Conservation (phyloP, 2,329 filamentous ascomycete species). For the Phoma sp. region DNA sequence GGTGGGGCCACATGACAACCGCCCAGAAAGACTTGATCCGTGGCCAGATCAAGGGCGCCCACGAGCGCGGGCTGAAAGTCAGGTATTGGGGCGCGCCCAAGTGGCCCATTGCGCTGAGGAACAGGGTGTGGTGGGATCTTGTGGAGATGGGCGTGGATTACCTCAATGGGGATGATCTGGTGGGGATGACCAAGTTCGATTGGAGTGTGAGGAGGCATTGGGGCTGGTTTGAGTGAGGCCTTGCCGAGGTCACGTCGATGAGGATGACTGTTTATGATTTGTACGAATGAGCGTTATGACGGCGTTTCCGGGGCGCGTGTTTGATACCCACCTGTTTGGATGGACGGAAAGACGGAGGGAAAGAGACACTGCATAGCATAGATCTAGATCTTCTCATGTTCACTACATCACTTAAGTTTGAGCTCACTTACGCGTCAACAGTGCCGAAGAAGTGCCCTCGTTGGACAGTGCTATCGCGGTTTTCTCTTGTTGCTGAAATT, state of each 20-base stretch:
- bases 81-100: conserved; percentile 63
- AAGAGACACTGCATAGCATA: no score
- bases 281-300: conserved; percentile 4
- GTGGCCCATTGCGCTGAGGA: conserved; percentile 61
- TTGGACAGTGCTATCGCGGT: no score
- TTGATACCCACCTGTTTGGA: neutral
- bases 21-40: conserved; percentile 56
- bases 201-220: conserved; percentile 50
- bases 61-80: conserved; percentile 59
- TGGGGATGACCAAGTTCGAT: conserved; percentile 54
- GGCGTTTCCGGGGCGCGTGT: conserved; percentile 4
- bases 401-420: no score
- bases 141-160: conserved; percentile 62
- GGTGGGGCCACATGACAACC: conserved; percentile 55
- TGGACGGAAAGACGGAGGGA: neutral
- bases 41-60: conserved; percentile 59
- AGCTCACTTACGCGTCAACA: no score
- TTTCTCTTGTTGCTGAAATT: no score
- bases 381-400: no score
- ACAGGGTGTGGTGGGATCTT: conserved; percentile 61
- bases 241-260: neutral
- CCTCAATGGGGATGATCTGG: conserved; percentile 64
- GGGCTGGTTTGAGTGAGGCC: conserved; percentile 26
- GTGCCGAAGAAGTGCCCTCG: no score
- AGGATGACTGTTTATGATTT: neutral